Base-by-base conservation (phyloP, 768 basidiomycete species). In the Agrocybe praecox region DNA sequence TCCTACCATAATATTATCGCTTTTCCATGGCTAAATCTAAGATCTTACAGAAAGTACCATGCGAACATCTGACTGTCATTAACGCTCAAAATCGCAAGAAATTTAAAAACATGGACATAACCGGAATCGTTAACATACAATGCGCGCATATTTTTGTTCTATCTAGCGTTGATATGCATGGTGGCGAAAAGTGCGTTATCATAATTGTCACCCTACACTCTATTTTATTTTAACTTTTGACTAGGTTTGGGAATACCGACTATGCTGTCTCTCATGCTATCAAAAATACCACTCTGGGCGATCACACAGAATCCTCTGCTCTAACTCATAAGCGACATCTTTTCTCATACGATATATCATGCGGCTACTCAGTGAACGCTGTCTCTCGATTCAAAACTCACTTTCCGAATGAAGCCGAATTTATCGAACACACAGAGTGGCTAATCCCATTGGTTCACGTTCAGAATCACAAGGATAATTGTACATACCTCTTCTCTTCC, bases 131-230 rank as follows among this genome's bases (percentile, higher is more conserved):
- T 14, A 64, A 67, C 21, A 46, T 62, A 1, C 67, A 69, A 48
- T 73, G 72, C 44, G 49, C 56, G 17, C 69, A 73, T 40, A 58
- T 65, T 9, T 60, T 66, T n/a, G 56, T 68, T 11, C 40, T 59
- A 12, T 59, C 63, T 7, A 62, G 24, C n/a, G 68, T 68, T 1
- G 70, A 74, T 56, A 61, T 74, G 12, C 67, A 72, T 29, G 33
- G 60, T 0, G 70, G 70, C 0, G 72, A 74, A 61, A 32, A 45
- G 72, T 72, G 54, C 7, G 57, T 50, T 17, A 14, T 15, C 1
- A 29, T 5, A 29, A 5, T 4, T 29, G 9, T 29, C n/a, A n/a
- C n/a, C n/a, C n/a, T n/a, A n/a, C n/a, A n/a, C n/a, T n/a, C n/a
- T n/a, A n/a, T n/a, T n/a, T n/a, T n/a, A n/a, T n/a, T n/a, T n/a